Percentiles rank a stretch among this genome's conserved stretches.
Evolutionary conservation across 305 asterid genomes (phyloP).

Genomic region (Fraxinus angustifolia): DNA sequence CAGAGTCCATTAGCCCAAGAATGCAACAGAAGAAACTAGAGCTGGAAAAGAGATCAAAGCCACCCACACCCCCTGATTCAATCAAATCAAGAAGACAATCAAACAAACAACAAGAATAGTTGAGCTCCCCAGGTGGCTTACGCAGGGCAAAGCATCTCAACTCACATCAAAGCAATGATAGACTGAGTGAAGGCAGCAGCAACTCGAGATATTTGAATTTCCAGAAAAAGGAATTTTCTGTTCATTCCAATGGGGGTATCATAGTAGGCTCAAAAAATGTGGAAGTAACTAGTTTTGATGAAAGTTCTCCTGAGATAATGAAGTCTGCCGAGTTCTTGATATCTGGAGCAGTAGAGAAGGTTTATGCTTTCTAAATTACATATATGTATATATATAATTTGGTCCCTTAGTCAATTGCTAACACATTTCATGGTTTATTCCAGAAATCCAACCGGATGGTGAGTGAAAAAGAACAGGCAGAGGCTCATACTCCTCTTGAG

Average conservation of each 20-base stretch:
- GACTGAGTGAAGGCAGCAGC: constrained; percentile 29
- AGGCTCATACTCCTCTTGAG: constrained; percentile 42
- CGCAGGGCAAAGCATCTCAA: constrained; percentile 42
- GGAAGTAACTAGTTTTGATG: constrained; percentile 32
- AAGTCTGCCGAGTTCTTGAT: constrained; percentile 23
- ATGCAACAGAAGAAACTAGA: constrained; percentile 64
- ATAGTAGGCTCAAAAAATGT: constrained; percentile 32
- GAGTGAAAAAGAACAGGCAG: constrained; percentile 45
- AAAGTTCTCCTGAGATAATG: constrained; percentile 31
- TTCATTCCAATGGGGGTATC: constrained; percentile 35
- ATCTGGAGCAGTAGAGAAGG: constrained; percentile 43
- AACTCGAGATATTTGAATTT: constrained; percentile 37
- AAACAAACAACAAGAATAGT: constrained; percentile 52
- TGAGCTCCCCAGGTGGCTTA: constrained; percentile 57
- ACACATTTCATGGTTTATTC: constrained; percentile 25
- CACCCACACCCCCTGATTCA: constrained; percentile 65
- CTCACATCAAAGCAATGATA: constrained; percentile 33
- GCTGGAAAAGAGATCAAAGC: constrained; percentile 59
- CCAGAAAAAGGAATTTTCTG: constrained; percentile 38
- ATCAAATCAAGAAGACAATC: constrained; percentile 52
- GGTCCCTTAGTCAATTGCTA: background rate
- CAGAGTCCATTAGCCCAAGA: constrained; percentile 77
- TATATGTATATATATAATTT: background rate
- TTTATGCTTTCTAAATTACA: constrained; percentile 21
- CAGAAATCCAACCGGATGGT: constrained; percentile 37